phyloP scores from a whole-genome alignment of 805 yeast genomes.

The Candida vaughaniae region DNA sequence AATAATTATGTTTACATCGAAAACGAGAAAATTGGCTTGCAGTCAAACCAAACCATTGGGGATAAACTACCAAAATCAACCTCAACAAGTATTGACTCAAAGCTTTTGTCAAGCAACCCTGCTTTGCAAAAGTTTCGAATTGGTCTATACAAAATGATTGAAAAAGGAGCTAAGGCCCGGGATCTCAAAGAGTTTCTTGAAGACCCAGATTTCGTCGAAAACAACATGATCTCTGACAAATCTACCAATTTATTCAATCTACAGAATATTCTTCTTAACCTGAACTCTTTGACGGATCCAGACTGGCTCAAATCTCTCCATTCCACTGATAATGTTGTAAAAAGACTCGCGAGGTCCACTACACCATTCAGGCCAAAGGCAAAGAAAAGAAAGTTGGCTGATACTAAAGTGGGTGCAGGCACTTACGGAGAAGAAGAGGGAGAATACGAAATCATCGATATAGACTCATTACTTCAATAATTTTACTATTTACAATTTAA shows the following conservation, averaged over 20 bases:
- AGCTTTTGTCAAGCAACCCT: constrained; percentile 30
- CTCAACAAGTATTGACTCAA: constrained; percentile 11
- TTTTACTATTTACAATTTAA: constrained; percentile 24
- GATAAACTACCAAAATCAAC: not conserved
- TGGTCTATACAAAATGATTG: constrained; percentile 24
- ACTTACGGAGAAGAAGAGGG: constrained; percentile 18
- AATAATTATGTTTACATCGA: constrained; percentile 8
- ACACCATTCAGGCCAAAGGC: constrained; percentile 8
- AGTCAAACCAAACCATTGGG: constrained; percentile 11
- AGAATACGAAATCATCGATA: constrained; percentile 21
- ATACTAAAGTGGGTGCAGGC: constrained; percentile 20
- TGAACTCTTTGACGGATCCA: constrained; percentile 13
- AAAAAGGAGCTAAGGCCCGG: constrained; percentile 18
- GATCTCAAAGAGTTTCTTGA: constrained; percentile 20
- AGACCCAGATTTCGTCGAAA: constrained; percentile 24
- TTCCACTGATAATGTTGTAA: constrained; percentile 13
- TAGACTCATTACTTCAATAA: constrained; percentile 11
- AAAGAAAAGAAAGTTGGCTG: not conserved
- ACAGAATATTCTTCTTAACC: constrained; percentile 19
- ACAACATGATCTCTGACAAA: constrained; percentile 16
- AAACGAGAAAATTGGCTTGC: constrained; percentile 16
- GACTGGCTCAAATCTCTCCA: constrained; percentile 20
- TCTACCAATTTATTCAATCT: constrained; percentile 32
- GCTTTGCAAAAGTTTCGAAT: constrained; percentile 25
- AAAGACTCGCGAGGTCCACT: constrained; percentile 19